Conservation (phyloP, 2,329 filamentous ascomycete genomes). For the Aspergillus pseudoterreus region DNA sequence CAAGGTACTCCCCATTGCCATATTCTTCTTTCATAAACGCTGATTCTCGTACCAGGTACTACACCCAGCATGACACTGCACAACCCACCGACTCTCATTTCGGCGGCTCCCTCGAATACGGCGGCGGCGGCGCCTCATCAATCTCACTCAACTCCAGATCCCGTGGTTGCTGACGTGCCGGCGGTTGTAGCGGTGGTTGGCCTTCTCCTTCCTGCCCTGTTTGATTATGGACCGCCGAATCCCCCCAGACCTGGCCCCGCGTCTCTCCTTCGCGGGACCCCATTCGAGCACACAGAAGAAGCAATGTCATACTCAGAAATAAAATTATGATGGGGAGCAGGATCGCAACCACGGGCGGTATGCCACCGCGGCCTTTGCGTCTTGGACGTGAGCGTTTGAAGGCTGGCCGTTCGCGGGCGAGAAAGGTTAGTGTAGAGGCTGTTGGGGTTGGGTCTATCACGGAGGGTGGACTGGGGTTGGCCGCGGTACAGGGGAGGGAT, state of each 20-base stretch:
- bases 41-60: background rate
- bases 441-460: background rate
- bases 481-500: background rate
- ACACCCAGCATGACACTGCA: background rate
- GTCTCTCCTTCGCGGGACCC: background rate
- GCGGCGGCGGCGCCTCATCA: background rate
- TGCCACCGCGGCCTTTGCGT: background rate
- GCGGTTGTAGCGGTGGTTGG: background rate
- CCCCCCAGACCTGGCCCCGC: background rate
- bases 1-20: background rate
- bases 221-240: background rate
- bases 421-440: background rate
- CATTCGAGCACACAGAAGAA: background rate
- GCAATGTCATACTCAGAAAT: background rate
- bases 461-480: too few relatives aligned
- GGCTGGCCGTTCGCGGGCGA: background rate
- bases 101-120: background rate
- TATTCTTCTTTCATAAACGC: background rate
- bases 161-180: background rate
- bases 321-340: background rate
- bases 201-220: background rate
- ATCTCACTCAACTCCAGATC: background rate
- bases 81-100: background rate
- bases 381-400: background rate
- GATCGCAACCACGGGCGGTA: background rate